Evolutionary conservation across 176 grass and related monocot species (phyloP), one percentile per base, ranked within the genome.

Genomic region (Paspalum vaginatum): DNA sequence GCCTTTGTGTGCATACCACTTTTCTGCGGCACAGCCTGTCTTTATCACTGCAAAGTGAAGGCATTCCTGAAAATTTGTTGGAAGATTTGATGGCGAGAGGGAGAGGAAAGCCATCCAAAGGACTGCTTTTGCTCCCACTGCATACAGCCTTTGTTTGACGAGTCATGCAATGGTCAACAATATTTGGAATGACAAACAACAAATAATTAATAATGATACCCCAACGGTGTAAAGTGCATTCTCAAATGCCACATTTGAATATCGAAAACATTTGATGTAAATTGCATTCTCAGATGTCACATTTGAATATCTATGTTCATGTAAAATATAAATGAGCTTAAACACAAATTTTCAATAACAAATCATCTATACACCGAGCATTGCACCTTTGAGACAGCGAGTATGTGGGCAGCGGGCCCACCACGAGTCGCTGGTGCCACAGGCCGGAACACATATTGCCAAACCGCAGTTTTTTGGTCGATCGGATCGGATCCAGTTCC

Each of bases 31-130:
- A 67, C 61, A 50, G 60, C 46, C 60, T 75, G 68, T 86, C 77
- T 86, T 86, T 81, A 86, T 75, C 84, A 41, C 13, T 58, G 60
- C 51, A 86, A 86, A 81, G 77, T 18, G 32, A 38, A 79, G 76
- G 61, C 60, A 39, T 68, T 49, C 22, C 68, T 60, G 27, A 86
- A 45, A 48, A 75, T 15, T 60, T 75, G 69, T 50, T 86, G 41
- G 5, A 43, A 32, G 61, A 75, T 81, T 75, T 86, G 77, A 81
- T 60, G 69, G 70, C 8, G 84, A 86, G 53, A 24, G 52, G 38
- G 53, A 50, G 26, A 26, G 20, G 18, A 41, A 39, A 43, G 14
- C 26, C 46, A 71, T 43, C 27, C 25, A 65, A 49, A 86, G 69
- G 67, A 25, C 41, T 41, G 60, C 77, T 67, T 74, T 80, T 86